phyloP scores from a whole-genome alignment of 768 basidiomycete species.

The Naganishia onofrii region DNA sequence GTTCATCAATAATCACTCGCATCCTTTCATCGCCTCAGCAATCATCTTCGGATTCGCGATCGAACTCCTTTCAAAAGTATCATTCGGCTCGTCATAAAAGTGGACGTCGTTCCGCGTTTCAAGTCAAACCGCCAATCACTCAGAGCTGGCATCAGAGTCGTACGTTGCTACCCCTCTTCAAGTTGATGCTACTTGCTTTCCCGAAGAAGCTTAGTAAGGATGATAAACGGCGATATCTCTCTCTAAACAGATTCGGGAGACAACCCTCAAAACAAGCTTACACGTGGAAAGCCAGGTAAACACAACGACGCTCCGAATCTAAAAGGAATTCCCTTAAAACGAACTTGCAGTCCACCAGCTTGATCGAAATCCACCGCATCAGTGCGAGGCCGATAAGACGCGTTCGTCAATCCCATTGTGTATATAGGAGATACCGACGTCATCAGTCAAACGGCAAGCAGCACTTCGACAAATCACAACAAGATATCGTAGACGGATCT shows the following conservation, averaged over 20 bases:
- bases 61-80: background rate
- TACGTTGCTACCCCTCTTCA: background rate
- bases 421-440: background rate
- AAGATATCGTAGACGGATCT: background rate
- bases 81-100: constrained; percentile 1
- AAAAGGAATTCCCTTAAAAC: background rate
- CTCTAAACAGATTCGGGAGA: no score
- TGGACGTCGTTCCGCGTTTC: background rate
- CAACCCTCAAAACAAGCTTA: no score
- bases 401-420: background rate
- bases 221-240: background rate
- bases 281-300: background rate
- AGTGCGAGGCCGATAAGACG: background rate
- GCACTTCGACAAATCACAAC: background rate
- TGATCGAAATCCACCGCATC: constrained; percentile 1
- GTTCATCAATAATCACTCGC: background rate
- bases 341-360: background rate
- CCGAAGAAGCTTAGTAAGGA: no score
- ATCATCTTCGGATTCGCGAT: background rate
- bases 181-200: background rate
- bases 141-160: background rate
- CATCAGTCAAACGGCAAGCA: background rate
- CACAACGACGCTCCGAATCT: background rate
- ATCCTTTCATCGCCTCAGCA: background rate
- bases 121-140: background rate